Percentiles rank a stretch among this genome's conserved stretches.
phyloP scores from a whole-genome alignment of 257 asterid genomes.

The Verbena officinalis region DNA sequence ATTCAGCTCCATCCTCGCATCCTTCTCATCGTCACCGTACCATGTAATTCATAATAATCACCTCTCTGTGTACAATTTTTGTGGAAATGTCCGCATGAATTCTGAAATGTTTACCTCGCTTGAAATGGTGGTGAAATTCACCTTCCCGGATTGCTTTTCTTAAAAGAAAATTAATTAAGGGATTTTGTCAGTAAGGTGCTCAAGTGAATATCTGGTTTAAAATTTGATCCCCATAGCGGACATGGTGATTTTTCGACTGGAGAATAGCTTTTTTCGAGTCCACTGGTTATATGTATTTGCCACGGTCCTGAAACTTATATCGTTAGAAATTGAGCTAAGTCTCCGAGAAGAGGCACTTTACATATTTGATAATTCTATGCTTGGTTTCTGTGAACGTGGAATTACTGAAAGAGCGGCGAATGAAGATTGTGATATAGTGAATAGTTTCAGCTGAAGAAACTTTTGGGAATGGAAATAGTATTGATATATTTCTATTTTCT shows the following conservation, averaged over 20 bases:
- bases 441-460: neutral
- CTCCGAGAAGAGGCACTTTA: slow-evolving; percentile 4
- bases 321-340: slow-evolving; percentile 13
- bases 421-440: neutral
- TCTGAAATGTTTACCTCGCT: slow-evolving; percentile 8
- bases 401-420: slow-evolving; percentile 1
- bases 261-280: slow-evolving; percentile 8
- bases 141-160: neutral
- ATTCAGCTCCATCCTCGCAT: slow-evolving; percentile 69
- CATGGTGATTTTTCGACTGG: too few relatives aligned
- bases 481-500: too few relatives aligned
- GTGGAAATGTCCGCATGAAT: slow-evolving; percentile 10
- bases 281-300: neutral
- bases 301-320: neutral
- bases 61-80: slow-evolving; percentile 18
- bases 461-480: neutral
- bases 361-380: neutral
- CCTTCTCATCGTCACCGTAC: slow-evolving; percentile 77
- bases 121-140: neutral
- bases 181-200: neutral
- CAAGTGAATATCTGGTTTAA: neutral
- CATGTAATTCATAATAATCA: slow-evolving; percentile 55
- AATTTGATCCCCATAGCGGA: too few relatives aligned
- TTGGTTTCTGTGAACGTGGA: neutral
- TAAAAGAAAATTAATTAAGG: neutral